phyloP scores from a whole-genome alignment of 805 yeast genomes.

The Wickerhamomyces pijperi region DNA sequence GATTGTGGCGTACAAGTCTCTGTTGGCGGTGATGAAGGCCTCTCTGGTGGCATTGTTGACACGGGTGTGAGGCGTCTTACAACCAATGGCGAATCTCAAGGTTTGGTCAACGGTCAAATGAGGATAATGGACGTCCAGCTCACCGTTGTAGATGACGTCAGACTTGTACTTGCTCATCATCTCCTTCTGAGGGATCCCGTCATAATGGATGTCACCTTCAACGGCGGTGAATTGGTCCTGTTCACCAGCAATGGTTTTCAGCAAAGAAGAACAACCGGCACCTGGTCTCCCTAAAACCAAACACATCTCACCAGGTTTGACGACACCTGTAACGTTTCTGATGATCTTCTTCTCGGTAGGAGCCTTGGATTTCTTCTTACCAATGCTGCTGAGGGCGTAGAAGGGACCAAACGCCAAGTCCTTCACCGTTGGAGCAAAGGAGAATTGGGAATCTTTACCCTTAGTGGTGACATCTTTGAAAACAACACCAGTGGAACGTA shows the following conservation, averaged over 20 bases:
- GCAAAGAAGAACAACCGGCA: conserved; percentile 67
- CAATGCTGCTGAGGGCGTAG: conserved; percentile 1
- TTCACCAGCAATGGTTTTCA: conserved; percentile 55
- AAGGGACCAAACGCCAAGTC: conserved; percentile 2
- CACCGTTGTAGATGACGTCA: conserved; percentile 46
- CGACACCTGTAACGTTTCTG: conserved; percentile 18
- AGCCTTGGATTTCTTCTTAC: conserved; percentile 1
- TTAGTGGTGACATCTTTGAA: conserved; percentile 5
- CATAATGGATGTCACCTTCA: conserved; percentile 47
- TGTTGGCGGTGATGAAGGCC: conserved; percentile 34
- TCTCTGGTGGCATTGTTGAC: conserved; percentile 32
- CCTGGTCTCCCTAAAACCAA: conserved; percentile 69
- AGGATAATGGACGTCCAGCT: conserved; percentile 64
- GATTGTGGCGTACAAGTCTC: conserved; percentile 36
- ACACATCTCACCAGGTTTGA: conserved; percentile 57
- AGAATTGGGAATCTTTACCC: conserved; percentile 6
- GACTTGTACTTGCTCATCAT: conserved; percentile 47
- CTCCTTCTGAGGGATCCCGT: conserved; percentile 46
- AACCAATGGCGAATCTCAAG: conserved; percentile 54
- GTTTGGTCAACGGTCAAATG: conserved; percentile 67
- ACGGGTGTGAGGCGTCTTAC: conserved; percentile 50
- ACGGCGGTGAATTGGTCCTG: conserved; percentile 30
- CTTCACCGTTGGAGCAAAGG: conserved; percentile 7
- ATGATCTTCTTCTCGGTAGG: conserved; percentile 15
- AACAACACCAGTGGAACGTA: conserved; percentile 31